A percentile compares a stretch with the other conserved stretches of the same genome.
phyloP scores from a whole-genome alignment of 768 basidiomycete species.

The Cantharellus cinnabarinus region DNA sequence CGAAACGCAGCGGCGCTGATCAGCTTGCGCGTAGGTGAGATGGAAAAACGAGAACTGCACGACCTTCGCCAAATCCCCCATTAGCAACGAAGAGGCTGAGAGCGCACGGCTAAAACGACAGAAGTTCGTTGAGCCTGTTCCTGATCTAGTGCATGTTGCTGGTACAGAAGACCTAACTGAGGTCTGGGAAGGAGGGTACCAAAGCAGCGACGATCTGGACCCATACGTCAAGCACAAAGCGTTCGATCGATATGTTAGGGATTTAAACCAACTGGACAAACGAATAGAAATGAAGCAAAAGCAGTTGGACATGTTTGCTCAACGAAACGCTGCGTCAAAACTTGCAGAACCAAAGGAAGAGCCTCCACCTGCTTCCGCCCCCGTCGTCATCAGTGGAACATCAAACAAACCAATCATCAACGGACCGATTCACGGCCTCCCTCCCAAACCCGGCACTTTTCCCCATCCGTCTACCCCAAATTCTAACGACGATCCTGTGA shows the following conservation, averaged over 20 bases:
- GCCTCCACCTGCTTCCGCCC: neutral
- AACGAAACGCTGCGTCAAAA: neutral
- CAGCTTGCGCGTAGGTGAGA: neutral
- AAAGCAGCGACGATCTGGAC: conserved; percentile 7
- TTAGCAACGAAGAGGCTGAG: neutral
- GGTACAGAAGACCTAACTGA: conserved; percentile 6
- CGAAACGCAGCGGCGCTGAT: no score
- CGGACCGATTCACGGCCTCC: neutral
- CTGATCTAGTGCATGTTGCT: neutral
- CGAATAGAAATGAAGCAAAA: conserved; percentile 2
- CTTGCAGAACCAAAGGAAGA: neutral
- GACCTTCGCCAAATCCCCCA: conserved; percentile 7
- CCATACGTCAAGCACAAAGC: conserved; percentile 1
- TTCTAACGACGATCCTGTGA: neutral
- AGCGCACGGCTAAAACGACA: neutral
- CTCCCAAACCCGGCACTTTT: neutral
- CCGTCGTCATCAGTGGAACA: neutral
- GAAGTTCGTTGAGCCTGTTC: neutral
- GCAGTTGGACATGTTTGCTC: neutral
- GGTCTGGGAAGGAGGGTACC: conserved; percentile 4
- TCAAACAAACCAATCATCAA: neutral
- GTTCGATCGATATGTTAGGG: conserved; percentile 2
- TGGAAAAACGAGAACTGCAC: conserved; percentile 8
- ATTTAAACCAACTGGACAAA: conserved; percentile 6
- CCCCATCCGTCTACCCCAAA: neutral